Base-by-base conservation (phyloP, 805 yeast species). In the Zygotorulaspora danielsina region DNA sequence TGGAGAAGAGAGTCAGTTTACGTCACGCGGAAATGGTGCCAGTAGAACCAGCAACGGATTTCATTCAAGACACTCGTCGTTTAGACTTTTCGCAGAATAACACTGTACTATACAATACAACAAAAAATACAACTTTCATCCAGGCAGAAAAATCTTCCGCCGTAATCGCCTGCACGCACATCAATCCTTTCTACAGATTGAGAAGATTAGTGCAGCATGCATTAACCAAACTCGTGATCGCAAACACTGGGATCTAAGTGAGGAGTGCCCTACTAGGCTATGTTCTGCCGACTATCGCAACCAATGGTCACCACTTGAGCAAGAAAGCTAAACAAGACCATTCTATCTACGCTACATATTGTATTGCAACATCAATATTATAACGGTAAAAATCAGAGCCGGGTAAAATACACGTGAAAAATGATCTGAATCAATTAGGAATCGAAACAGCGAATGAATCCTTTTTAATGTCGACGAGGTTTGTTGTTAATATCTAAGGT, bases 31-130 rank as follows among this genome's bases (percentile, higher is more conserved):
- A 20, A n/a, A 29, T 32, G 34, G 4, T 32, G 8, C 42, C 42
- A 3, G 42, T 37, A 3, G 16, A 16, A 12, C 26, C 32, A 4
- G 41, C 40, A 5, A 35, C 26, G 10, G 36, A 36, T 19, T 44
- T 44, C 19, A 32, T 44, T 19, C 34, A 41, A 6, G 41, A 44
- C 24, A 21, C 29, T 10, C 35, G 41, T 16, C 38, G 32, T 9
- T n/a, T 35, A 20, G 31, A 22, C n/a, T 16, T 27, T 13, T 22
- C 26, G 13, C 32, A 38, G 12, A 39, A 37, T 24, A 42, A 28
- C 20, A 44, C 47, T n/a, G 16, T 34, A 5, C n/a, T 27, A 10
- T 19, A 36, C 20, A 40, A 44, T 36, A 31, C 24, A 4, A 39
- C 44, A 8, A 18, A n/a, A 11, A 29, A 27, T 19, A 16, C 1